A percentile compares a stretch with the other conserved stretches of the same genome.
These are phyloP conservation scores for Cichorium intybus DNA, from an alignment of 140 eudicot genomes.

Conservation along the genomic window DNA sequence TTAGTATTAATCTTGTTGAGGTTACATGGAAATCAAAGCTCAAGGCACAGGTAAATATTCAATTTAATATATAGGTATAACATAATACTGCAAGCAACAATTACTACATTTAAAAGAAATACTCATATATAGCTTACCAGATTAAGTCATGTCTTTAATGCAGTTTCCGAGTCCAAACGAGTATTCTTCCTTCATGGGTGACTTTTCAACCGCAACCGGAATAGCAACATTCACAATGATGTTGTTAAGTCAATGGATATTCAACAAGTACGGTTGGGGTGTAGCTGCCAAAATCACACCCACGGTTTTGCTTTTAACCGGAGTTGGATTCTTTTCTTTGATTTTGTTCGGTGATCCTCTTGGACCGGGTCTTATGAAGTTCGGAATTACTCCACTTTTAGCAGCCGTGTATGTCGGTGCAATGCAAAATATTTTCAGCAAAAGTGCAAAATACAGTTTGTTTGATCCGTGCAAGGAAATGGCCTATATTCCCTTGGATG, in stretches of 20 bases:
- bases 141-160: neutral
- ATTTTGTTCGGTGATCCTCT: conserved; percentile 81
- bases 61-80: neutral
- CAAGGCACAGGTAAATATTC: conserved; percentile 79
- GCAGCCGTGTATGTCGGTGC: conserved; percentile 99
- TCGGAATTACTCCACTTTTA: conserved; percentile 94
- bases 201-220: conserved; percentile 97
- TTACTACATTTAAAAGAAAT: too few relatives aligned
- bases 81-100: too few relatives aligned
- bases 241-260: conserved; percentile 92
- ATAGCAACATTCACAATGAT: conserved; percentile 95
- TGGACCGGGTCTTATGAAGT: conserved; percentile 62
- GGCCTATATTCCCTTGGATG: conserved; percentile 98
- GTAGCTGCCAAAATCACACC: conserved; percentile 97
- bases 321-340: conserved; percentile 97
- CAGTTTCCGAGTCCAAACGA: conserved; percentile 99
- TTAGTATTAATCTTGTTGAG: conserved; percentile 94
- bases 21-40: conserved; percentile 99
- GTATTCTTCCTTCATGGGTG: conserved; percentile 98
- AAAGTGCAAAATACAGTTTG: conserved; percentile 97
- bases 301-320: conserved; percentile 79
- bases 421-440: conserved; percentile 92
- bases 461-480: conserved; percentile 99
- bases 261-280: conserved; percentile 97
- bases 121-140: neutral